Conservation (phyloP, 805 yeast species). For the Ogataea haglerorum region DNA sequence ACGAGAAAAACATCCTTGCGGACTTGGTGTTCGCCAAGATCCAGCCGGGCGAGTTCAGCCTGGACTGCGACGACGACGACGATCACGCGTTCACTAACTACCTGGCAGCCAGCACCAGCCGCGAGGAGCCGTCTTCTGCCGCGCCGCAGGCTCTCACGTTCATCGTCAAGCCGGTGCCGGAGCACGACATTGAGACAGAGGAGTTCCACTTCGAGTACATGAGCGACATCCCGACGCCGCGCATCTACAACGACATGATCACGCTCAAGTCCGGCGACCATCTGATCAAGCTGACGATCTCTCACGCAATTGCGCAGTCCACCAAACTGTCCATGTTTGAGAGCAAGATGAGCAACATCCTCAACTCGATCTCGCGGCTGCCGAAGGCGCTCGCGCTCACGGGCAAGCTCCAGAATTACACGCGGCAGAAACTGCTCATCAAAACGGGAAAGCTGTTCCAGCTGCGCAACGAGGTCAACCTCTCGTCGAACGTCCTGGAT, state of each 20-base stretch:
- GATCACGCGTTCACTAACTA: constrained; percentile 28
- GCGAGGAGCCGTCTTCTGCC: constrained; percentile 6
- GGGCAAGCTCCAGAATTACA: constrained; percentile 75
- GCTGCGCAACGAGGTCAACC: constrained; percentile 86
- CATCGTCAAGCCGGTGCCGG: constrained; percentile 71
- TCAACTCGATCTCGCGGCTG: constrained; percentile 80
- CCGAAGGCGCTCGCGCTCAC: constrained; percentile 89
- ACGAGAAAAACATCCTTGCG: constrained; percentile 90
- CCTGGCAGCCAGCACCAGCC: not conserved
- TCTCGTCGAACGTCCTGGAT: constrained; percentile 85
- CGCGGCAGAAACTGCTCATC: constrained; percentile 77
- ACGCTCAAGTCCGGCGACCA: constrained; percentile 90
- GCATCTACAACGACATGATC: constrained; percentile 92
- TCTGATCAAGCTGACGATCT: constrained; percentile 84
- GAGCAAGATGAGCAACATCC: constrained; percentile 79
- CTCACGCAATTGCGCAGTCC: constrained; percentile 96
- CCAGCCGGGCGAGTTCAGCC: constrained; percentile 41
- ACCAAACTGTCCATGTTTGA: constrained; percentile 90
- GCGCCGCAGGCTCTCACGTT: constrained; percentile 34
- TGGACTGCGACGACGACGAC: constrained; percentile 38
- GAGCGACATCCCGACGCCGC: constrained; percentile 43
- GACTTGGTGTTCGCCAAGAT: constrained; percentile 72
- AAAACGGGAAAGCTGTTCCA: constrained; percentile 90
- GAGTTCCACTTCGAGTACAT: constrained; percentile 74
- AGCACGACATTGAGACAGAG: constrained; percentile 90